Evolutionary conservation across 768 basidiomycete genomes (phyloP), one percentile per base, ranked within the genome.

Genomic region (Leccinum arenicola): DNA sequence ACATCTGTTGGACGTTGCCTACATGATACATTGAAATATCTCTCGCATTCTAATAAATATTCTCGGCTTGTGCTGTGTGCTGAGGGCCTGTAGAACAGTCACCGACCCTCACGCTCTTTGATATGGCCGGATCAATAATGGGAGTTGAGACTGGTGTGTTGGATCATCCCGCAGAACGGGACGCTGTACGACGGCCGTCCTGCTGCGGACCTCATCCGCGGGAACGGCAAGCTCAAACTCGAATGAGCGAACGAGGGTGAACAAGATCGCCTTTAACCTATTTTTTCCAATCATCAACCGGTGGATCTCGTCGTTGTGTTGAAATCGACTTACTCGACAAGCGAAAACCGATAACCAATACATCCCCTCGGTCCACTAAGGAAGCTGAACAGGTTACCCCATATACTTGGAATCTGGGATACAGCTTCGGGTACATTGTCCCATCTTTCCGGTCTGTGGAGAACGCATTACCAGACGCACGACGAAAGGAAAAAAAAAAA

Each of bases 341-440:
- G 69, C 15, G 87, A 77, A 66, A 88, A 88, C 4, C 83, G 79
- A 66, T 82, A 88, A 0, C 86, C 86, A 36, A 89, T 87, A 60
- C 87, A 90, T 0, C 84, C 78, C 19, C 80, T 78, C 14, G 85
- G 83, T 6, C 88, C 88, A 35, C 84, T 84, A 3, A 86, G 63
- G 77, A 90, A 90, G 0, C 83, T 79, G 36, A 88, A 66, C 61
- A 84, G 66, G 64, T 86, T 80, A 8, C 81, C 78, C 80, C 82
- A 87, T 0, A 88, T 76, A 6, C 86, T 83, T 5, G 88, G 88
- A 21, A 88, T 72, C 0, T 67, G 57, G 4, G 67, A 66, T 1
- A 75, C 78, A 1, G 73, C 74, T 19, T 80, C 77, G 0, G 86
- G 84, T 9, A 76, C 36, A 3, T 74, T 64, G 15, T 74, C 67